phyloP scores from a whole-genome alignment of 352 stramenopile species.

The Phytophthora sojae region DNA sequence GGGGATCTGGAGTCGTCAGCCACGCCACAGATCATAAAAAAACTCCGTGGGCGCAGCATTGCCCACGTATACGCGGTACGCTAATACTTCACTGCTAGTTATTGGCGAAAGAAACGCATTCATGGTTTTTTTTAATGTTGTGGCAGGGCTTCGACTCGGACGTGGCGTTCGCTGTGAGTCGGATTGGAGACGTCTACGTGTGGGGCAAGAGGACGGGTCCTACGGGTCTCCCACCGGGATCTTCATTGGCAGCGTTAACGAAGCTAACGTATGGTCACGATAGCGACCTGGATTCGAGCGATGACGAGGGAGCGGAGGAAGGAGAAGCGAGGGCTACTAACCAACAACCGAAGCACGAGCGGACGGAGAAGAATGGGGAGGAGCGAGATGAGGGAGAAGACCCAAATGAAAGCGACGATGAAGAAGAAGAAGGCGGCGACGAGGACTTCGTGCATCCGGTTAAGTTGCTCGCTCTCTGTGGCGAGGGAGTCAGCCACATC shows the following conservation, averaged over 20 bases:
- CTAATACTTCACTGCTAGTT: slow-evolving; percentile 1
- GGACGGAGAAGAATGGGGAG: slow-evolving; percentile 24
- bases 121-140: neutral
- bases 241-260: slow-evolving; percentile 41
- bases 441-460: slow-evolving; percentile 80
- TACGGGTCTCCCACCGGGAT: slow-evolving; percentile 52
- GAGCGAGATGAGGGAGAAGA: slow-evolving; percentile 24
- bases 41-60: slow-evolving; percentile 67
- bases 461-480: slow-evolving; percentile 68
- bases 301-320: slow-evolving; percentile 37
- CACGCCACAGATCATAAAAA: slow-evolving; percentile 73
- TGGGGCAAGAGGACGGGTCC: slow-evolving; percentile 78
- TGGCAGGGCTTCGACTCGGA: slow-evolving; percentile 84
- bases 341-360: neutral
- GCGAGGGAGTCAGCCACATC: slow-evolving; percentile 75
- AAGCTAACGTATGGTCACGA: slow-evolving; percentile 58
- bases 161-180: slow-evolving; percentile 74
- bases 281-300: slow-evolving; percentile 51
- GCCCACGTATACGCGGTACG: slow-evolving; percentile 81
- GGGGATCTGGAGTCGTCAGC: slow-evolving; percentile 67
- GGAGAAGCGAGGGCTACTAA: slow-evolving; percentile 1
- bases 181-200: slow-evolving; percentile 78
- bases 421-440: slow-evolving; percentile 48
- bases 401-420: slow-evolving; percentile 23
- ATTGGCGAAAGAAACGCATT: neutral